phyloP scores from a whole-genome alignment of 2,329 filamentous ascomycete species.

The Xylariaceae sp. region DNA sequence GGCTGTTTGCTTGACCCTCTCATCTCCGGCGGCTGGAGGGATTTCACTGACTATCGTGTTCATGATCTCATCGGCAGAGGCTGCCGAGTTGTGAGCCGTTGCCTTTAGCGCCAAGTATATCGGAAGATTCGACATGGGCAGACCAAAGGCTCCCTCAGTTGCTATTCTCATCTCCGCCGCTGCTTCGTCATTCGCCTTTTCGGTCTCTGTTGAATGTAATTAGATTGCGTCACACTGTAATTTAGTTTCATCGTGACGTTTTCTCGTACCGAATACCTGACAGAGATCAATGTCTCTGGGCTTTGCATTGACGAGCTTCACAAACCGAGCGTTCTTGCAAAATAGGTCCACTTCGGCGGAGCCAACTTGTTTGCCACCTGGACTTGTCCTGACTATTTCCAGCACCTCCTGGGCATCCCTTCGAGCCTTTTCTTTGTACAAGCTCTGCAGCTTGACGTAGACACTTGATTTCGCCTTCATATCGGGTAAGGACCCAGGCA shows the following conservation, averaged over 20 bases:
- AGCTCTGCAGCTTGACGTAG: constrained; percentile 85
- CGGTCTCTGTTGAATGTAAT: constrained; percentile 41
- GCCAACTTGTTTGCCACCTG: constrained; percentile 55
- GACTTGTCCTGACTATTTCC: constrained; percentile 53
- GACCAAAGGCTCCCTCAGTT: constrained; percentile 30
- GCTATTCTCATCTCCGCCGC: constrained; percentile 43
- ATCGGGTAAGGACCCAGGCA: constrained; percentile 86
- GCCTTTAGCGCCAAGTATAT: constrained; percentile 66
- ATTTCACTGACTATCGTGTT: constrained; percentile 40
- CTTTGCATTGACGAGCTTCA: constrained; percentile 73
- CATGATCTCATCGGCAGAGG: constrained; percentile 55
- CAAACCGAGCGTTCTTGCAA: constrained; percentile 91
- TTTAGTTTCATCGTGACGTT: constrained; percentile 3
- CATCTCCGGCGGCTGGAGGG: constrained; percentile 47
- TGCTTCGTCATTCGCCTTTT: constrained; percentile 54
- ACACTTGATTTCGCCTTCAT: constrained; percentile 95
- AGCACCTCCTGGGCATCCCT: constrained; percentile 75
- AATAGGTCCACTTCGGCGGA: constrained; percentile 81
- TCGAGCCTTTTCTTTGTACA: constrained; percentile 88
- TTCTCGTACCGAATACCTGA: constrained; percentile 52
- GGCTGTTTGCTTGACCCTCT: constrained; percentile 52
- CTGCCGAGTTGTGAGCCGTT: constrained; percentile 44
- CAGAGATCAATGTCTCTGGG: constrained; percentile 45
- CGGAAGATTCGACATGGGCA: constrained; percentile 60
- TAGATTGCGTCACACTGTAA: constrained; percentile 26